A percentile compares a stretch with the other conserved stretches of the same genome.
These are phyloP conservation scores for Colletotrichum coccodes DNA, from an alignment of 2,329 filamentous ascomycete genomes.

Conservation along the genomic window DNA sequence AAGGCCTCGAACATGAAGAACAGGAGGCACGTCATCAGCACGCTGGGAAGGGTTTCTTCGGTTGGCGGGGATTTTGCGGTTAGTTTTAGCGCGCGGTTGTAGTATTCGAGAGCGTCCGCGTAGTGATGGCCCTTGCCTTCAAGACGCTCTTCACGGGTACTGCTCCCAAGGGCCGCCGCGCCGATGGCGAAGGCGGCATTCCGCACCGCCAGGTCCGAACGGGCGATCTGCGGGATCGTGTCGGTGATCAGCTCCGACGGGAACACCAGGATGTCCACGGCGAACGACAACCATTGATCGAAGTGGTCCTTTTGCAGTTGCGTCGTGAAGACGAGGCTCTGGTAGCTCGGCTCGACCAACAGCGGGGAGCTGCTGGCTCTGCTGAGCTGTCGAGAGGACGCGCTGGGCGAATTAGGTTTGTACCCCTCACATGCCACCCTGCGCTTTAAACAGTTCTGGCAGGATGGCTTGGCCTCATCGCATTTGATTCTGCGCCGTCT, in stretches of 20 bases:
- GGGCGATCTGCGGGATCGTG: slow-evolving; percentile 35
- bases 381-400: neutral
- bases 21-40: slow-evolving; percentile 49
- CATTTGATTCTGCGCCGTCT: slow-evolving; percentile 27
- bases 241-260: slow-evolving; percentile 22
- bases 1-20: slow-evolving; percentile 54
- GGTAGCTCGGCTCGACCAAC: slow-evolving; percentile 17
- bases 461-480: slow-evolving; percentile 24
- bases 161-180: slow-evolving; percentile 34
- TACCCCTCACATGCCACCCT: slow-evolving; percentile 21
- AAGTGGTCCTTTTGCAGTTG: slow-evolving; percentile 27
- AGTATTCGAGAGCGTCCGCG: slow-evolving; percentile 12
- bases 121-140: slow-evolving; percentile 1
- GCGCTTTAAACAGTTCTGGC: slow-evolving; percentile 23
- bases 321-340: slow-evolving; percentile 18
- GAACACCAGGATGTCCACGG: slow-evolving; percentile 11
- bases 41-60: neutral
- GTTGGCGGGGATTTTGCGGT: neutral
- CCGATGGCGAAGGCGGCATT: slow-evolving; percentile 53
- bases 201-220: slow-evolving; percentile 39
- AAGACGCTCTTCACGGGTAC: slow-evolving; percentile 18
- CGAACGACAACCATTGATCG: slow-evolving; percentile 22
- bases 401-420: neutral
- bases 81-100: slow-evolving; percentile 20
- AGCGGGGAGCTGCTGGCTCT: slow-evolving; percentile 2